Evolutionary conservation across 108 stramenopile species (phyloP), one percentile per base, ranked within the genome.

Genomic region (Cyclotella atomus): DNA sequence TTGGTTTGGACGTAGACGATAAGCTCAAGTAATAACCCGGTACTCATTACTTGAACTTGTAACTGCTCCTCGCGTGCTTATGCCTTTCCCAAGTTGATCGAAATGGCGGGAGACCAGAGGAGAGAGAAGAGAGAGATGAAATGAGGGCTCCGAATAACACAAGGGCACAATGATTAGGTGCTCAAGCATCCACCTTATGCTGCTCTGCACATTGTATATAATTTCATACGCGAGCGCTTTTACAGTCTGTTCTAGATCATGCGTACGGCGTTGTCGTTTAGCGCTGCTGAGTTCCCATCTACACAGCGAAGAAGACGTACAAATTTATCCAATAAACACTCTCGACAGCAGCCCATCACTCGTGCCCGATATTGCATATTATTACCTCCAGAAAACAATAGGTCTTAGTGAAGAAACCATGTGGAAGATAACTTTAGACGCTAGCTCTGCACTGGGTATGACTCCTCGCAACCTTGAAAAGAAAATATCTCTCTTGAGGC

Each of bases 371-470:
- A 70, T 93, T 78, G 87, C 92, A 44, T 94, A 94, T 54, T 94
- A 87, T 68, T 94, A 94, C 73, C 76, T 94, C 10, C 82, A 77
- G 32, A 79, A 94, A 45, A 87, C 84, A 28, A 47, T 94, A 32
- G 89, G 88, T 2, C 69, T 94, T 8, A 72, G 75, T n/a, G 91
- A 91, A 76, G 93, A 90, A 43, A 70, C 69, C 65, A 90, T 94
- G 89, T 90, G 89, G 91, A 90, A 86, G 69, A 88, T 94, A 30
- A 88, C 87, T 7, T 72, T 83, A 25, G 76, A 90, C 46, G 84
- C 87, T 0, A 77, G 83, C 10, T 88, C 88, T 43, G 73, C 89
- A 8, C 69, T 94, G 25, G 89, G 91, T 23, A 73, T 94, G 84
- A 92, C 88, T 6, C 88, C 85, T 9, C 64, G 69, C 25, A 92